phyloP scores from a whole-genome alignment of 164 flowering plant genomes.

The Santalum album region DNA sequence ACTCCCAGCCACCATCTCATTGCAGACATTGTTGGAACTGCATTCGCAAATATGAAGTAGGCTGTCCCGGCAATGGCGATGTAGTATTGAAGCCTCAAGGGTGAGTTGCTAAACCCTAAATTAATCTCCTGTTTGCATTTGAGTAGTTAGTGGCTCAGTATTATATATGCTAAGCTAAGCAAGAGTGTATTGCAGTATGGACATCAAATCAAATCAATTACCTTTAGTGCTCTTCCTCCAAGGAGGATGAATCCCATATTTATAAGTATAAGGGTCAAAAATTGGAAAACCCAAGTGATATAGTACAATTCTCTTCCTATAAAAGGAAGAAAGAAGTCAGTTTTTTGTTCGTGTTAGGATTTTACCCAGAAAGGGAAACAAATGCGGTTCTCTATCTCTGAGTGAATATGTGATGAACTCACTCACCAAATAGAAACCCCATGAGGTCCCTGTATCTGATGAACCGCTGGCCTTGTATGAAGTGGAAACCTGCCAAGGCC shows the following conservation, averaged over 20 bases:
- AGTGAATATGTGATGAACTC: too few relatives aligned
- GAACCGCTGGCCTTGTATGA: too few relatives aligned
- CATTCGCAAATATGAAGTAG: conserved; percentile 34
- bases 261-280: conserved; percentile 27
- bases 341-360: too few relatives aligned
- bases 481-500: too few relatives aligned
- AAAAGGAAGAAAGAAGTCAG: not conserved
- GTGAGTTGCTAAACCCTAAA: conserved; percentile 24
- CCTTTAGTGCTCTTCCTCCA: conserved; percentile 53
- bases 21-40: conserved; percentile 46
- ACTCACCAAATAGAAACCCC: too few relatives aligned
- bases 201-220: too few relatives aligned
- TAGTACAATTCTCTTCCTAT: conserved; percentile 42
- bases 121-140: conserved; percentile 37
- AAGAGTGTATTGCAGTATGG: too few relatives aligned
- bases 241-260: conserved; percentile 62
- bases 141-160: too few relatives aligned
- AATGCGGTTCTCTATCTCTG: too few relatives aligned
- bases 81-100: conserved; percentile 42
- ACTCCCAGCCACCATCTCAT: conserved; percentile 42
- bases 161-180: too few relatives aligned
- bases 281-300: conserved; percentile 44
- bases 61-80: conserved; percentile 35
- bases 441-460: too few relatives aligned
- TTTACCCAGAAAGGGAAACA: too few relatives aligned